Base-by-base conservation (phyloP, 2,329 filamentous ascomycete genomes). In the Cladorrhinum sp. region DNA sequence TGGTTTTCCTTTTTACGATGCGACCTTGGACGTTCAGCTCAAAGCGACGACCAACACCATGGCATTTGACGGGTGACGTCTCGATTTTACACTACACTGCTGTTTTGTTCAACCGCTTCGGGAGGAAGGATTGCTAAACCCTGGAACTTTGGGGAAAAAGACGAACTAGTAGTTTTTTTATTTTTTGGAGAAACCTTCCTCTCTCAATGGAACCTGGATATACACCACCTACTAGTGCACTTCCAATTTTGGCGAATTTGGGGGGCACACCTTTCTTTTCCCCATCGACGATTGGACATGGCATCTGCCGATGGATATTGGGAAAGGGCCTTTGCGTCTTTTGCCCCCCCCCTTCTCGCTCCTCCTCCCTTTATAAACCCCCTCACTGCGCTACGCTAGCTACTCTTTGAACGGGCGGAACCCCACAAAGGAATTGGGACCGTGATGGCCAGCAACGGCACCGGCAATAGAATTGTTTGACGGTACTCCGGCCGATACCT, bases 241-340 rank as follows among this genome's bases (percentile, higher is more conserved):
- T n/a, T n/a, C n/a, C n/a, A n/a, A 48, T 42, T 9, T 55, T 28
- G 23, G 18, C 18, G 54, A 57, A 23, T 14, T 20, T 18, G 16
- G n/a, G 42, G 42, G 42, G 42, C 3, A 46, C n/a, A 5, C 33
- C 3, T 36, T 9, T 10, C 26, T 28, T 5, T 4, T 9, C 50
- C 51, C 21, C 52, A 26, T 49, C 58, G 48, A 33, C 66, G 62
- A 69, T 69, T 69, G 67, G 67, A 66, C 56, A 48, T 63, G 53
- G 65, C 67, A 69, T 69, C 66, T 69, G 68, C 68, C 68, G 68
- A 68, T 63, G 57, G 59, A 61, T 59, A 62, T 57, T 62, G 57
- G 54, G n/a, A 58, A 54, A 57, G 52, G 46, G 52, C 53, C 16
- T 52, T 33, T 57, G 36, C 36, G 36, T 42, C 36, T 42, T 14